Evolutionary conservation across 805 yeast genomes (phyloP).

Genomic region (Kodamaea fukazawae): DNA sequence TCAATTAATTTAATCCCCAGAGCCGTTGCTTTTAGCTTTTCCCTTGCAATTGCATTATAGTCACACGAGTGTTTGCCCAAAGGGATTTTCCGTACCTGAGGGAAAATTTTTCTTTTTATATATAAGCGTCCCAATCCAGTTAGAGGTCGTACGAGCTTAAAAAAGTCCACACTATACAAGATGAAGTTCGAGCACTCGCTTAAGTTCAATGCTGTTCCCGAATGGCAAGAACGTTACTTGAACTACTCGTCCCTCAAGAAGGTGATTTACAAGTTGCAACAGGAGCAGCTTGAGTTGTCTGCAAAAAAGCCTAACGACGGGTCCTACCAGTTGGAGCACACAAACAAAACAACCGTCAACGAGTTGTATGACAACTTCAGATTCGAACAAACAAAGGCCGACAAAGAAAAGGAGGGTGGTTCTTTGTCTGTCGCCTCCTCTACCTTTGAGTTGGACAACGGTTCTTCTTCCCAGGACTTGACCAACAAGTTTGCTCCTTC

Average conservation of each 20-base stretch:
- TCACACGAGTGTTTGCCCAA: constrained; percentile 12
- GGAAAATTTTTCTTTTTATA: constrained; percentile 2
- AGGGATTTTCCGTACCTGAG: too few relatives aligned
- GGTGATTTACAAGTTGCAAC: constrained; percentile 52
- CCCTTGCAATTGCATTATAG: constrained; percentile 2
- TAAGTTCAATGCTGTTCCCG: constrained; percentile 53
- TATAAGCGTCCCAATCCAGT: constrained; percentile 6
- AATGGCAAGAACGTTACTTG: constrained; percentile 48
- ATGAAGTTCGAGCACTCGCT: constrained; percentile 53
- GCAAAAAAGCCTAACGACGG: constrained; percentile 25
- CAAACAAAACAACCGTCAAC: constrained; percentile 24
- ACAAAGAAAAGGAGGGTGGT: constrained; percentile 1
- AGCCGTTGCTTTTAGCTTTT: background rate
- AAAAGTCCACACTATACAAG: constrained; percentile 1
- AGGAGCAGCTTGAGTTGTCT: constrained; percentile 25
- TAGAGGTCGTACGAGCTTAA: constrained; percentile 7
- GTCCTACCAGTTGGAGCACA: constrained; percentile 15
- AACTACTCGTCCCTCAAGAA: constrained; percentile 53
- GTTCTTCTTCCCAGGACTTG: constrained; percentile 4
- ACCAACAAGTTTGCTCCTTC: constrained; percentile 13
- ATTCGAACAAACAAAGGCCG: background rate
- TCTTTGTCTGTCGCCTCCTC: constrained; percentile 1
- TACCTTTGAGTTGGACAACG: constrained; percentile 5
- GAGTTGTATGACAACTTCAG: constrained; percentile 22
- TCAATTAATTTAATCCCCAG: too few relatives aligned